Percentiles rank a stretch among this genome's conserved stretches.
Conservation (phyloP, 192 early-diverging fungal genomes). For the Rhizoclosmatium sp. region DNA sequence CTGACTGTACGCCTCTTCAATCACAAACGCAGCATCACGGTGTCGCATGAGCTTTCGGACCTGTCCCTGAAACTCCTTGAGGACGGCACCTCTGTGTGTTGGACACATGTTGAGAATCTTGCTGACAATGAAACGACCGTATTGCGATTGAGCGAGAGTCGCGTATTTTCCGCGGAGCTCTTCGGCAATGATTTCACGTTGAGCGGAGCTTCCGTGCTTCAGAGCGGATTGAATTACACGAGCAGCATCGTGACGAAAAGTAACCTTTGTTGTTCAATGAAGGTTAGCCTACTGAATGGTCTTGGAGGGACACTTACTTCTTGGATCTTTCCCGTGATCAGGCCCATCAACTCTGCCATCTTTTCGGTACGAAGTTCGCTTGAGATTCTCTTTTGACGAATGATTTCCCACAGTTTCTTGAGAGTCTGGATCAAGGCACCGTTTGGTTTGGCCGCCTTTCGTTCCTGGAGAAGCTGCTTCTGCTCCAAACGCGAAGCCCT, state of each 20-base stretch:
- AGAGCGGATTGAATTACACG: conserved; percentile 90
- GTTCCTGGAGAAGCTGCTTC: conserved; percentile 55
- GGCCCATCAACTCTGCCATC: conserved; percentile 83
- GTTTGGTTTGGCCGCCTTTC: conserved; percentile 70
- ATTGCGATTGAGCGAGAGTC: conserved; percentile 77
- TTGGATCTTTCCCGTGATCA: conserved; percentile 80
- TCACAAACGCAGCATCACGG: conserved; percentile 83
- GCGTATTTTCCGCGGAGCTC: conserved; percentile 83
- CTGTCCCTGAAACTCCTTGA: conserved; percentile 81
- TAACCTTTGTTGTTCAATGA: conserved; percentile 54
- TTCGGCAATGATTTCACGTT: conserved; percentile 78
- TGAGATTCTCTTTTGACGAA: conserved; percentile 77
- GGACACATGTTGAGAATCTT: conserved; percentile 87
- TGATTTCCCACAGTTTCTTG: conserved; percentile 86
- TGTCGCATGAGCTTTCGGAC: conserved; percentile 88
- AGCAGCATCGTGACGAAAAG: conserved; percentile 95
- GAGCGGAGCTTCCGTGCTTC: conserved; percentile 84
- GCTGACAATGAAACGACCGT: conserved; percentile 88
- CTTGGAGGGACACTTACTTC: conserved; percentile 52
- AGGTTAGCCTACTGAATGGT: neutral
- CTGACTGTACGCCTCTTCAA: conserved; percentile 86
- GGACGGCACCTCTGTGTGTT: conserved; percentile 71
- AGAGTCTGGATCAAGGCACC: conserved; percentile 75
- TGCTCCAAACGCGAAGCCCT: conserved; percentile 50
- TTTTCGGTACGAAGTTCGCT: conserved; percentile 64